Conservation (phyloP, 2,329 filamentous ascomycete species). For the Graphilbum fragrans region DNA sequence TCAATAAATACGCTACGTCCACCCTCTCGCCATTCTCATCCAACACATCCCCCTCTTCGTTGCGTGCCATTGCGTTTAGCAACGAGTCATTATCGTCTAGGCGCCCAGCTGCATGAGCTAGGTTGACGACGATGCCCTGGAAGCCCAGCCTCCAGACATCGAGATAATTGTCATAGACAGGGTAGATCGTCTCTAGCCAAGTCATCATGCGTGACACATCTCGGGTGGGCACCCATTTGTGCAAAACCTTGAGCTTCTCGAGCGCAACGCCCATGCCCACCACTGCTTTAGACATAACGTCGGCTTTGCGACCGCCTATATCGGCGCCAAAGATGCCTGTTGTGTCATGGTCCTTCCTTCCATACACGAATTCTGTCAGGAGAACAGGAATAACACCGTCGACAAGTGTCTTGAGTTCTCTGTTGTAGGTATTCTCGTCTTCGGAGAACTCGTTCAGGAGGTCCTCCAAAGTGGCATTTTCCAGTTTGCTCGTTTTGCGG, state of each 20-base stretch:
- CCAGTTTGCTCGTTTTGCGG: slow-evolving; percentile 54
- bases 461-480: slow-evolving; percentile 59
- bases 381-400: slow-evolving; percentile 92
- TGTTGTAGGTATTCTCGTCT: slow-evolving; percentile 79
- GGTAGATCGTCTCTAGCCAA: slow-evolving; percentile 71
- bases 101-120: slow-evolving; percentile 52
- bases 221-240: slow-evolving; percentile 66
- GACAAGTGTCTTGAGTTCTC: slow-evolving; percentile 84
- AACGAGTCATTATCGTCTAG: slow-evolving; percentile 49
- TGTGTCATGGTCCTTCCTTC: slow-evolving; percentile 44
- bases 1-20: slow-evolving; percentile 86
- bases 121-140: slow-evolving; percentile 85
- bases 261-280: slow-evolving; percentile 87
- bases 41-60: slow-evolving; percentile 53
- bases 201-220: slow-evolving; percentile 60
- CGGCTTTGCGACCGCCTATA: slow-evolving; percentile 34
- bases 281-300: slow-evolving; percentile 70
- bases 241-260: slow-evolving; percentile 69
- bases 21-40: slow-evolving; percentile 76
- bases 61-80: slow-evolving; percentile 45
- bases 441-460: slow-evolving; percentile 68
- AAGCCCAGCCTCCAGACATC: slow-evolving; percentile 87
- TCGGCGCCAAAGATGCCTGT: slow-evolving; percentile 56
- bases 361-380: slow-evolving; percentile 70
- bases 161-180: slow-evolving; percentile 76